These are phyloP conservation scores for Angomonas ambiguus DNA, from an alignment of 208 protist genomes.

Conservation along the genomic window DNA sequence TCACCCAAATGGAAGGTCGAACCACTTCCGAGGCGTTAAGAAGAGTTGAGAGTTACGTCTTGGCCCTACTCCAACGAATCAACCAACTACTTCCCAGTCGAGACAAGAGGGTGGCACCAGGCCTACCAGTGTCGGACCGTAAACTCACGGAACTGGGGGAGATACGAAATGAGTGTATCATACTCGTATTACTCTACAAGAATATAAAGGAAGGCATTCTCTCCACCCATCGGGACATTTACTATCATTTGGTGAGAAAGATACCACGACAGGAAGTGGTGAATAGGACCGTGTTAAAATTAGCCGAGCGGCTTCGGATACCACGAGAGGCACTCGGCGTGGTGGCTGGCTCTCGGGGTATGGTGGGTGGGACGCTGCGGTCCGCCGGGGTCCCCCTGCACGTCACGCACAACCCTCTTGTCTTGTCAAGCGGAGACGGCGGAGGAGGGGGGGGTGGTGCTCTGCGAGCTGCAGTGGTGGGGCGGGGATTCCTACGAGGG, in stretches of 20 bases:
- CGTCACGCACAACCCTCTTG: neutral
- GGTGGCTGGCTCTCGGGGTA: conserved; percentile 59
- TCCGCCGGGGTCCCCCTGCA: conserved; percentile 36
- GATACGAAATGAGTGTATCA: conserved; percentile 39
- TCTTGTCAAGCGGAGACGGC: neutral
- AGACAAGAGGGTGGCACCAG: neutral
- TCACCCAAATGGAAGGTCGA: too few relatives aligned
- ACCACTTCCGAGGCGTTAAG: conserved; percentile 58
- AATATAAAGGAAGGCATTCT: conserved; percentile 38
- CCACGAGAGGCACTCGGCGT: conserved; percentile 66
- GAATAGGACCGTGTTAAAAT: conserved; percentile 40
- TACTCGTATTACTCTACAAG: conserved; percentile 38
- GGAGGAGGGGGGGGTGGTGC: neutral
- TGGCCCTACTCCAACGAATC: conserved; percentile 20
- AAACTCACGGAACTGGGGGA: too few relatives aligned
- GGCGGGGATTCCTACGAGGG: conserved; percentile 20
- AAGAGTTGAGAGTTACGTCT: conserved; percentile 58
- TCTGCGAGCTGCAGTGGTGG: conserved; percentile 22
- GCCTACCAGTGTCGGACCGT: conserved; percentile 9
- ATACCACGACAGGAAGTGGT: conserved; percentile 47
- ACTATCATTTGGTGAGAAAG: conserved; percentile 67
- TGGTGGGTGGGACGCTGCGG: conserved; percentile 43
- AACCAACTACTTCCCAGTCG: too few relatives aligned
- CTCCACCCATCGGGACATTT: conserved; percentile 76
- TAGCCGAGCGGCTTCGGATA: conserved; percentile 36